Evolutionary conservation across 805 yeast genomes (phyloP), one percentile per base, ranked within the genome.

Genomic region (Cephaloascus fragrans): DNA sequence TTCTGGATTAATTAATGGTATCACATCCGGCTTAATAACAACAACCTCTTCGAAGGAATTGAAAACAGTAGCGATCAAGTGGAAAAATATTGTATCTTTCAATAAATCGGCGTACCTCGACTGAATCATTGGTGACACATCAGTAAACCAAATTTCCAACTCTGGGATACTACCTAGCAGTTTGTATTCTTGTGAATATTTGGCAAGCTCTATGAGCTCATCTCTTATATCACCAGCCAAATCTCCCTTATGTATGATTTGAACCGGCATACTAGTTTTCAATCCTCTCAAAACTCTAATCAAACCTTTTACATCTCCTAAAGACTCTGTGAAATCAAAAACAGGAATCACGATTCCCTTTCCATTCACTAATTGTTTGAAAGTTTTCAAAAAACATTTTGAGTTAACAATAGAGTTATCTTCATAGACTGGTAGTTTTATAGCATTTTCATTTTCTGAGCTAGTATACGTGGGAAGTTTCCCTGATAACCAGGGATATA

Each of bases 261-360:
- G 53, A 18, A 62, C 49, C 1, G 68, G 68, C 14, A 59, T 47
- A 15, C 29, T 37, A 37, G 57, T 61, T 18, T 52, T 52, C 32
- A 53, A 44, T 0, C 41, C 54, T 16, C 63, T 44, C 15, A 62
- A 42, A 4, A 46, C 34, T 17, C 19, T 19, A 4, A 41, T 17
- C 4, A 41, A 33, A 18, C 26, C 16, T 4, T 18, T 15, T 5
- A 31, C 15, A 3, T 38, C 36, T 12, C 18, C 10, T 4, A 35
- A 26, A 9, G 37, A 39, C 17, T 18, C 15, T 10, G 33, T 37
- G n/a, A 9, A n/a, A 16, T 31, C 15, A 14, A 51, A 37, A 4
- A 61, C 28, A 1, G 64, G 59, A 4, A 62, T 53, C 15, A 60
- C 62, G 4, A 62, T 57, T 0, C 68, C 68, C 34, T 44, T 45